Evolutionary conservation across 768 basidiomycete genomes (phyloP).

Genomic region (Dentipellis fragilis): DNA sequence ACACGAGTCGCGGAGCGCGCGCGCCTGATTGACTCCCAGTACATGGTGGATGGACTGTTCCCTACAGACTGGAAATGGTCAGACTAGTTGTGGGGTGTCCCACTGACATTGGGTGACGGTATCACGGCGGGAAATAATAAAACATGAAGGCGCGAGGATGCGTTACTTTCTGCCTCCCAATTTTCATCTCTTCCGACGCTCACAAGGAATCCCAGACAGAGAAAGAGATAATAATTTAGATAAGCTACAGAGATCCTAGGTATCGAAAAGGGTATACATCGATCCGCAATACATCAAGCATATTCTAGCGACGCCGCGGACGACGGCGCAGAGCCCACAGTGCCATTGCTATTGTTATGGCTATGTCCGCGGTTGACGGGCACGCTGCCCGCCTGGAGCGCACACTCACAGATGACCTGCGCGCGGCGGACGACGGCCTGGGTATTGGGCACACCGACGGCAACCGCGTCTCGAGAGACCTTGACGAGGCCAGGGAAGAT

Average conservation of each 20-base stretch:
- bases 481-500: constrained; percentile 87
- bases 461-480: constrained; percentile 37
- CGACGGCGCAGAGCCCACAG: background rate
- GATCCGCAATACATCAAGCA: background rate
- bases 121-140: too few relatives aligned
- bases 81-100: too few relatives aligned
- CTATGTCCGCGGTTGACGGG: background rate
- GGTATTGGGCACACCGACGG: constrained; percentile 31
- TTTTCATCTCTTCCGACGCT: too few relatives aligned
- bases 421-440: constrained; percentile 76
- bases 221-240: too few relatives aligned
- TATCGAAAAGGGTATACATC: background rate
- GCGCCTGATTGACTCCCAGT: background rate
- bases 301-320: background rate
- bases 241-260: too few relatives aligned
- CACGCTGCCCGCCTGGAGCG: constrained; percentile 28
- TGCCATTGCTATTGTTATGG: background rate
- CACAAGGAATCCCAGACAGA: too few relatives aligned
- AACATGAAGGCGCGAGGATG: too few relatives aligned
- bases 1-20: background rate
- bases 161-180: too few relatives aligned
- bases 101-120: too few relatives aligned
- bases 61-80: too few relatives aligned
- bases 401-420: constrained; percentile 83
- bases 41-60: too few relatives aligned